Evolutionary conservation across 768 basidiomycete species (phyloP), one percentile per base, ranked within the genome.

Genomic region (Hebeloma cylindrosporum): DNA sequence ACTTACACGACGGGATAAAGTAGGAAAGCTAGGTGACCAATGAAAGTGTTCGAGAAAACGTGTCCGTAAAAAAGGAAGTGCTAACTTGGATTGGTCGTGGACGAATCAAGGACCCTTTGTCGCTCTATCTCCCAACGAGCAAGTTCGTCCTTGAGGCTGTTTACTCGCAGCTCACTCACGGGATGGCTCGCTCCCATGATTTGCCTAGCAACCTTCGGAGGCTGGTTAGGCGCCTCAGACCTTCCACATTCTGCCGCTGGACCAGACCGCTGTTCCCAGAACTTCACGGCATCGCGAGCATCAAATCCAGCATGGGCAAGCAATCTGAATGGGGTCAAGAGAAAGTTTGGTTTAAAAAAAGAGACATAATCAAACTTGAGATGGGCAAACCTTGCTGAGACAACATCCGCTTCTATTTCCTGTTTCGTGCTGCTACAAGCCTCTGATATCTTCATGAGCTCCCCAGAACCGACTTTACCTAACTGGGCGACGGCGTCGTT

Each of bases 231-330:
- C 14, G 47, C 36, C 5, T 52, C 53, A 10, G 48, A 45, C 20
- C 37, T 53, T 7, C 57, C 57, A 42, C 80, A 82, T 47, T 84
- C 79, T 7, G 69, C 64, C 23, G 63, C 57, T 30, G 64, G 53
- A 17, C 70, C 67, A 17, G 71, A 63, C 34, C 82, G 73, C 30
- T 69, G 64, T 59, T 91, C 82, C 90, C 94, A 97, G 62, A 96
- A 95, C 10, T 67, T 70, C 32, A 93, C 74, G 5, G 95, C 89
- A 34, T 73, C 70, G 26, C 85, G 79, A 2, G 94, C 88, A 66
- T 96, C 91, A 59, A 88, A 97, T 4, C 93, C 91, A 0, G 94
- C 87, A 60, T 92, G 79, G 0, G 94, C 92, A 26, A 99, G 80
- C n/a, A 99, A 71, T 49, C 93, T 93, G 32, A 13, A 44, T 11